Evolutionary conservation across 192 early-diverging fungal species (phyloP).

Genomic region (Obelidium mucronatum): DNA sequence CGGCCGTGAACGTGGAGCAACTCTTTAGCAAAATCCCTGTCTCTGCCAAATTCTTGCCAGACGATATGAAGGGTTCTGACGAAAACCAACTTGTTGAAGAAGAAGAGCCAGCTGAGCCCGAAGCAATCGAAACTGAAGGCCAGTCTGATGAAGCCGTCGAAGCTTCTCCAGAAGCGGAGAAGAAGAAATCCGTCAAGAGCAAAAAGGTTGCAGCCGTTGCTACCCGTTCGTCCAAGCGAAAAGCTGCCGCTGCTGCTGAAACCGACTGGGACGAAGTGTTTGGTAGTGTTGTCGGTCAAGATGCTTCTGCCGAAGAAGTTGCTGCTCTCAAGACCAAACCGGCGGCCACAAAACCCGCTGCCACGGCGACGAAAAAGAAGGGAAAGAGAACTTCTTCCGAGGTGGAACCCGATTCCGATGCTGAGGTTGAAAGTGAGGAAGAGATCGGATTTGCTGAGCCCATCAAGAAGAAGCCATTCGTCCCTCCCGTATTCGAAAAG

Average conservation of each 20-base stretch:
- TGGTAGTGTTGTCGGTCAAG: conserved; percentile 78
- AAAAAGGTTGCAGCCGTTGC: conserved; percentile 46
- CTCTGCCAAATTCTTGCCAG: conserved; percentile 79
- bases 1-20: conserved; percentile 75
- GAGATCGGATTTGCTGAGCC: conserved; percentile 30
- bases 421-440: conserved; percentile 34
- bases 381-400: conserved; percentile 45
- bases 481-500: conserved; percentile 19
- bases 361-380: conserved; percentile 52
- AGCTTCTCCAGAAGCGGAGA: conserved; percentile 21
- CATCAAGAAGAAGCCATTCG: background rate
- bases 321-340: conserved; percentile 18
- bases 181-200: conserved; percentile 30
- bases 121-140: conserved; percentile 30
- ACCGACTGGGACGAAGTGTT: conserved; percentile 91
- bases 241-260: conserved; percentile 44
- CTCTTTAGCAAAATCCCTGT: conserved; percentile 93
- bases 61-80: conserved; percentile 79
- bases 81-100: conserved; percentile 46
- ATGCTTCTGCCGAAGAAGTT: conserved; percentile 48
- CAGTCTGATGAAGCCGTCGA: conserved; percentile 50
- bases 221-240: background rate
- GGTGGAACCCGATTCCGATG: conserved; percentile 29
- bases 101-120: conserved; percentile 53
- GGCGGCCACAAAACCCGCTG: conserved; percentile 21